Percentiles rank a stretch among this genome's conserved stretches.
phyloP scores from a whole-genome alignment of 2,329 filamentous ascomycete species.

The Catunica adiposa region DNA sequence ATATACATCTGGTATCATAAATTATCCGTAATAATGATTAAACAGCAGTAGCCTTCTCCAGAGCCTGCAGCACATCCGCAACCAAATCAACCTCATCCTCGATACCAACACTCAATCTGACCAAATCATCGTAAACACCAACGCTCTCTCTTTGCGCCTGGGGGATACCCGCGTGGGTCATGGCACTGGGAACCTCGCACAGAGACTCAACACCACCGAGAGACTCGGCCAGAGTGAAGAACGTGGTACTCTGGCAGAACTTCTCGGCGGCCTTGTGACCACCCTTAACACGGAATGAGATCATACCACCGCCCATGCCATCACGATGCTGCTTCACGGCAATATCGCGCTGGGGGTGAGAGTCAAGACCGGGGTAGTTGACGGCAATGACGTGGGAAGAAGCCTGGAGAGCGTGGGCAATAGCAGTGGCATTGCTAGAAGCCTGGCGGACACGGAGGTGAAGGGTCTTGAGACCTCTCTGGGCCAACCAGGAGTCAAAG shows the following conservation, averaged over 20 bases:
- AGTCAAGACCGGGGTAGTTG: conserved; percentile 85
- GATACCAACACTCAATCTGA: conserved; percentile 83
- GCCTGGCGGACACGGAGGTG: conserved; percentile 84
- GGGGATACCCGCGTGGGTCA: conserved; percentile 96
- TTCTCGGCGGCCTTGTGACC: conserved; percentile 72
- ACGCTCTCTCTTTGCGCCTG: conserved; percentile 77
- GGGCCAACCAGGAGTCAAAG: conserved; percentile 96
- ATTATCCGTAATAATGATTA: neutral
- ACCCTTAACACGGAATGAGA: conserved; percentile 84
- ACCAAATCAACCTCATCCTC: conserved; percentile 79
- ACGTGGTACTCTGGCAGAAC: conserved; percentile 77
- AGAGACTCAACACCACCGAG: conserved; percentile 85
- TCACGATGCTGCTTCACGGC: conserved; percentile 83
- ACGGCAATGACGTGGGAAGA: conserved; percentile 74
- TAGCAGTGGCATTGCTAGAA: conserved; percentile 58
- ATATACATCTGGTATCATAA: no score
- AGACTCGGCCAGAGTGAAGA: conserved; percentile 88
- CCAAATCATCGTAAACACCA: conserved; percentile 86
- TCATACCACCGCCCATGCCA: conserved; percentile 91
- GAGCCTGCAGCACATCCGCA: conserved; percentile 63
- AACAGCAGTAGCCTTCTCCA: conserved; percentile 33
- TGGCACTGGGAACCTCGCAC: conserved; percentile 80
- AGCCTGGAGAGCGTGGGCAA: conserved; percentile 61
- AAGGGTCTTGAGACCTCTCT: conserved; percentile 90
- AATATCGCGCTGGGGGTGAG: conserved; percentile 72